Conservation (phyloP, 192 early-diverging fungal species). For the Linnemannia zychae region DNA sequence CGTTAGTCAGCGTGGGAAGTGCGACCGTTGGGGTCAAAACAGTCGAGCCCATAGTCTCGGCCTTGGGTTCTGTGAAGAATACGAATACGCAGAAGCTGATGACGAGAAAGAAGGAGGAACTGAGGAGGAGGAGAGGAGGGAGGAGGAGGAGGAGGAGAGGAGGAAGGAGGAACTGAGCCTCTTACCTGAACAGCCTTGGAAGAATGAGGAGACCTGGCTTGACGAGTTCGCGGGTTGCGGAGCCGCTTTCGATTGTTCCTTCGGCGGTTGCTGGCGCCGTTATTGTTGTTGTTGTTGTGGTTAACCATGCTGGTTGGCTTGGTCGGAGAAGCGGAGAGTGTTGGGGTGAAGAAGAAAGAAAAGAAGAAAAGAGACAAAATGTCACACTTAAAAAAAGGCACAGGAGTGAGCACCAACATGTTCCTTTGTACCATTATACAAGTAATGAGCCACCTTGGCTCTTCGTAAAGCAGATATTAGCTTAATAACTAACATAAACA, state of each 20-base stretch:
- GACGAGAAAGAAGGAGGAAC: too few species aligned
- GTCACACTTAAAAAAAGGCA: neutral
- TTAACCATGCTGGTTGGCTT: too few species aligned
- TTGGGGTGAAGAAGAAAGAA: neutral
- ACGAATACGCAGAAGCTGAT: neutral
- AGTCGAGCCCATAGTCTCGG: neutral
- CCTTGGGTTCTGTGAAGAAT: neutral
- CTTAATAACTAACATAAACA: too few species aligned
- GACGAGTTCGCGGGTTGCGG: neutral
- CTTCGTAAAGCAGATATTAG: too few species aligned
- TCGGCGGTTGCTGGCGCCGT: neutral
- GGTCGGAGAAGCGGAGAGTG: neutral
- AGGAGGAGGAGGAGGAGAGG: neutral
- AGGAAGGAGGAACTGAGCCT: neutral
- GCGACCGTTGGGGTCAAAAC: neutral
- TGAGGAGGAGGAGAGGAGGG: neutral
- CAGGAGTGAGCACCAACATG: neutral
- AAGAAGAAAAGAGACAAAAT: neutral
- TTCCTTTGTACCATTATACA: neutral
- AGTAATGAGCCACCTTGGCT: neutral
- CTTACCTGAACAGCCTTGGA: neutral
- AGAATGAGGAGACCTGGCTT: neutral
- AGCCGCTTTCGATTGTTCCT: neutral
- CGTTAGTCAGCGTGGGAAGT: neutral
- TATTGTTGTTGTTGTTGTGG: neutral